phyloP scores from a whole-genome alignment of 306 rosid species.

The Prunus armeniaca region DNA sequence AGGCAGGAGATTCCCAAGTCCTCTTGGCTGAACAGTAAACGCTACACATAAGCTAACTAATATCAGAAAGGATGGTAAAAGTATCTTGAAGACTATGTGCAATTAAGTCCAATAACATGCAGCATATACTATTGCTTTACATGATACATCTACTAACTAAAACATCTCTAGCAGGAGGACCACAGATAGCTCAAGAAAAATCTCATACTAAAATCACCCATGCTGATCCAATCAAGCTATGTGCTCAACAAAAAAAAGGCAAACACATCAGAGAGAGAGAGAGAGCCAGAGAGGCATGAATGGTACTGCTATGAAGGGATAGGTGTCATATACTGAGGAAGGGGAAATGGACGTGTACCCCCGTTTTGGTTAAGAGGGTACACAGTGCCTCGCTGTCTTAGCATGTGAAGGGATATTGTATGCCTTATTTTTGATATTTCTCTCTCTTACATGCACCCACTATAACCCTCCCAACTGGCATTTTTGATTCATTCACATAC shows the following conservation, averaged over 20 bases:
- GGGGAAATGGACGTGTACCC: slow-evolving; percentile 58
- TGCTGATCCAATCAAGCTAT: slow-evolving; percentile 16
- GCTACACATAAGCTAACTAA: neutral
- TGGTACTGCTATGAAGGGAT: slow-evolving; percentile 21
- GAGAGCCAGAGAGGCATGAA: slow-evolving; percentile 17
- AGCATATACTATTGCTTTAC: neutral
- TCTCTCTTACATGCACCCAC: slow-evolving; percentile 43
- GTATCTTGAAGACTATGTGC: neutral
- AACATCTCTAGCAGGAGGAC: slow-evolving; percentile 20
- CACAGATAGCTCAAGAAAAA: neutral
- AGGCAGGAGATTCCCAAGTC: neutral
- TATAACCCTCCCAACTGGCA: slow-evolving; percentile 52
- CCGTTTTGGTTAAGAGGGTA: slow-evolving; percentile 56
- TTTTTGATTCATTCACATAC: slow-evolving; percentile 41
- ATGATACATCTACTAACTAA: neutral
- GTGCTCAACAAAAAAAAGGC: slow-evolving; percentile 9
- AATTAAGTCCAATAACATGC: neutral
- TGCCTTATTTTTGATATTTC: slow-evolving; percentile 2
- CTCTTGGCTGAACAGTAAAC: neutral
- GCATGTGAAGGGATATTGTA: slow-evolving; percentile 62
- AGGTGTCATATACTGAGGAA: slow-evolving; percentile 51
- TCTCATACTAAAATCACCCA: neutral
- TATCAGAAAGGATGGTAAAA: neutral
- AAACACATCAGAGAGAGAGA: neutral
- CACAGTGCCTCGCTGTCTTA: slow-evolving; percentile 75